Evolutionary conservation across 176 grass and related monocot species (phyloP).

Genomic region (Avena atlantica): DNA sequence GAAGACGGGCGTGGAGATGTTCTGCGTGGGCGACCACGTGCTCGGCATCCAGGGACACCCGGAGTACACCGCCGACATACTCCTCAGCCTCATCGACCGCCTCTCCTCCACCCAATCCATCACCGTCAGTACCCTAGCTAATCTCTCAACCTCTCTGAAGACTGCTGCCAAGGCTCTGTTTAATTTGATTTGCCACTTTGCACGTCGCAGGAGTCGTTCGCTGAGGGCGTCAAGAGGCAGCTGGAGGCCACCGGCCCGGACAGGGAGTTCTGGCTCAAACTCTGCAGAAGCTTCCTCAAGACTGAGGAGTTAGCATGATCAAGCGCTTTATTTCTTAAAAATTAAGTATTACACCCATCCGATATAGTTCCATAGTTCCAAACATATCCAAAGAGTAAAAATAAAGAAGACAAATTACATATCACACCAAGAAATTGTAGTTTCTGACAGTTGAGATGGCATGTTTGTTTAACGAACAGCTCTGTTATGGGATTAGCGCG

Average conservation of each 20-base stretch:
- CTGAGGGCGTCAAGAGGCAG: conserved; percentile 58
- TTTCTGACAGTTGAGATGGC: neutral
- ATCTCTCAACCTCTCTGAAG: no score
- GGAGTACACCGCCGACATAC: conserved; percentile 86
- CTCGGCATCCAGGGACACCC: conserved; percentile 94
- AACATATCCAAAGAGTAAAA: no score
- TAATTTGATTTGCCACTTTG: neutral
- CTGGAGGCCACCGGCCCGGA: conserved; percentile 66
- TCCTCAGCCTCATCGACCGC: conserved; percentile 74
- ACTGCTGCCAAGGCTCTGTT: no score
- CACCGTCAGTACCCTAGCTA: conserved; percentile 45
- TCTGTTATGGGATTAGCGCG: neutral
- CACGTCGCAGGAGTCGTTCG: conserved; percentile 45
- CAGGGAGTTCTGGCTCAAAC: conserved; percentile 70
- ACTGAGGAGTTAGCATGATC: conserved; percentile 34
- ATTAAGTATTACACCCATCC: no score
- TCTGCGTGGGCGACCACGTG: conserved; percentile 61
- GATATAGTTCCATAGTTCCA: no score
- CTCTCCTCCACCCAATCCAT: conserved; percentile 56
- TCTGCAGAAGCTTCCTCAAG: conserved; percentile 93
- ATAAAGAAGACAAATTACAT: no score
- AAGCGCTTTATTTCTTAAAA: no score
- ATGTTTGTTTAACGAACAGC: neutral
- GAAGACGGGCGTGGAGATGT: conserved; percentile 80
- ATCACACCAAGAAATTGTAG: no score